These are phyloP conservation scores for Gardenia jasminoides DNA, from an alignment of 257 asterid genomes.

Conservation along the genomic window DNA sequence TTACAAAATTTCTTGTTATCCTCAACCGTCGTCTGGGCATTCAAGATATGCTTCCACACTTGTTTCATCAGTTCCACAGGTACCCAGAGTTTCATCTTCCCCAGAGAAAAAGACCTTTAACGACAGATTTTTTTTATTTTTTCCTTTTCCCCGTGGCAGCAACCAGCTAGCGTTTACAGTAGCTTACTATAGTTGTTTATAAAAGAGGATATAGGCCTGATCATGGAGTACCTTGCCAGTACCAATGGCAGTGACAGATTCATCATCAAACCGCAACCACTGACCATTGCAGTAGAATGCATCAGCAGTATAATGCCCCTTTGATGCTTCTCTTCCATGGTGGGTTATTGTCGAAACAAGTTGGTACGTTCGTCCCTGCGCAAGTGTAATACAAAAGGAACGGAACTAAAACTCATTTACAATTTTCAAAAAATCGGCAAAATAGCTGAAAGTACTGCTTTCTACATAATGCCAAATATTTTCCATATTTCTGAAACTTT, in stretches of 20 bases:
- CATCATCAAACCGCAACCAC: conserved; percentile 89
- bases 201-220: conserved; percentile 84
- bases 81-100: neutral
- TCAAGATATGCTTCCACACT: neutral
- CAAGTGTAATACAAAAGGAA: neutral
- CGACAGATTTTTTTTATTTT: neutral
- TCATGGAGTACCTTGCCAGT: conserved; percentile 67
- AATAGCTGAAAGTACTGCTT: neutral
- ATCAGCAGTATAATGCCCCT: conserved; percentile 91
- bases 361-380: conserved; percentile 74
- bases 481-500: neutral
- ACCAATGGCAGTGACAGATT: conserved; percentile 53
- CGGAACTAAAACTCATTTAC: conserved; percentile 1
- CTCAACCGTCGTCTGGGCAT: no score
- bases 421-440: neutral
- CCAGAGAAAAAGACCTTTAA: neutral
- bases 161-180: neutral
- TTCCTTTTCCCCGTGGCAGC: neutral
- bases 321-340: conserved; percentile 90
- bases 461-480: no score
- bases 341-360: conserved; percentile 86
- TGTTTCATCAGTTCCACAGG: neutral
- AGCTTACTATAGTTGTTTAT: conserved; percentile 52
- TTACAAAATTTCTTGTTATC: neutral
- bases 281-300: conserved; percentile 51